Evolutionary conservation across 2,329 filamentous ascomycete genomes (phyloP), one percentile per base, ranked within the genome.

Genomic region (Triangularia verruculosa): DNA sequence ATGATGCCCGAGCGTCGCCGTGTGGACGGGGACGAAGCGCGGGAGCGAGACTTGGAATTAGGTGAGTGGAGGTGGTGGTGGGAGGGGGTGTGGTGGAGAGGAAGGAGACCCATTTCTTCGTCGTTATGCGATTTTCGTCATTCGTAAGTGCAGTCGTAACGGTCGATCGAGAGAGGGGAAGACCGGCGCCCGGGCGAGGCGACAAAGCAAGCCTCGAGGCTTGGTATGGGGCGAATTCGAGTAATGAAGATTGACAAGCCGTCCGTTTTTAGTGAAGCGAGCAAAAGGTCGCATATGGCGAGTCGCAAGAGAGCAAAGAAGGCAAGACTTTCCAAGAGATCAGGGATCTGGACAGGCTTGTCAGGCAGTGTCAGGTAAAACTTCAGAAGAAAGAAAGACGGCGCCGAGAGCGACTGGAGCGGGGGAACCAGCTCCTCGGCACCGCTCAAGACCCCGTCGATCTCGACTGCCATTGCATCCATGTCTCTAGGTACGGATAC

Each of bases 1-100:
- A 47, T 47, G 9, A 47, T 47, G 2, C 39, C 39, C 7, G 39
- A 47, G 2, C 39, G 39, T 47, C 39, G 39, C 39, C 39, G 39
- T 17, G 39, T 47, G 27, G 51, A 58, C 30, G 25, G 67, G 25
- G 53, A 69, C 27, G 28, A 32, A 4, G 57, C 27, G 13, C 25
- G 55, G 27, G 7, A 61, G 64, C 43, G 61, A 53, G 55, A 63
- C 63, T 30, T 53, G 63, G 25, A 59, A 64, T n/a, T 59, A 62
- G n/a, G 61, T 25, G 1, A 13, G 5, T 13, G 47, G 8, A 1
- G 15, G 7, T 22, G 15, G 7, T 22, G 55, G 53, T 53, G 51
- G 20, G 6, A 8, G 43, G 1, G 51, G 22, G 52, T 54, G 22
- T 54, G 52, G 22, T 25, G 22, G 52, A 25, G 53, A 28, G 25